Base-by-base conservation (phyloP, 495 filamentous ascomycete genomes). In the Cairneyella variabilis region DNA sequence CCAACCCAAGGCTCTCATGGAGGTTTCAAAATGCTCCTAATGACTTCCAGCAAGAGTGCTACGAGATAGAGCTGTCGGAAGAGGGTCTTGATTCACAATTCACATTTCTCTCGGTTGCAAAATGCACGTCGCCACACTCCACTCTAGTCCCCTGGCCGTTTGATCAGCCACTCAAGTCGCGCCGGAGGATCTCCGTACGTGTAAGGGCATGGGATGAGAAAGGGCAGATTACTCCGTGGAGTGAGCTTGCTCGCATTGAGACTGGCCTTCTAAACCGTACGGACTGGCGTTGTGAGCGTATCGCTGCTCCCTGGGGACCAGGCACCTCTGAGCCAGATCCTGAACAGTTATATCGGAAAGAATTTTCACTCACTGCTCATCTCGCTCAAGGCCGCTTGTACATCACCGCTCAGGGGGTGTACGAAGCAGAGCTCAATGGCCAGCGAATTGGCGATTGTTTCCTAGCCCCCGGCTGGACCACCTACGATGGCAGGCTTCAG, bases 391-490 rank as follows among this genome's bases (percentile, higher is more conserved):
- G 71, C 0, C 63, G 71, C 6, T 56, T 81, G 1, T 81, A 81
- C 40, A 72, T 77, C 18, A 80, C 76, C 0, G 69, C 70, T 0
- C 60, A 73, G n/a, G 78, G 78, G 2, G 30, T 80, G 18, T 80
- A 76, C 46, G 69, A 72, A 27, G 70, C 71, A 7, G 67, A 66
- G 17, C 66, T 80, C 28, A 79, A 81, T 58, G 75, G 74, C 0
- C 40, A 61, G 11, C 51, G 61, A 20, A 71, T 78, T 22, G 76
- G 76, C 0, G 69, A 75, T 64, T 44, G 60, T 16, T 28, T 62
- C 1, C 61, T 74, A 2, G 68, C 78, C n/a, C 76, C 76, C 0
- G 77, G 78, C 0, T 81, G 76, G 75, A 72, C 75, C 17, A 10
- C 40, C 25, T 20, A 75, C 70, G 21, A 43, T n/a, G n/a, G n/a